Percentiles rank a stretch among this genome's conserved stretches.
phyloP scores from a whole-genome alignment of 805 yeast genomes.

The Komagataella kurtzmanii region DNA sequence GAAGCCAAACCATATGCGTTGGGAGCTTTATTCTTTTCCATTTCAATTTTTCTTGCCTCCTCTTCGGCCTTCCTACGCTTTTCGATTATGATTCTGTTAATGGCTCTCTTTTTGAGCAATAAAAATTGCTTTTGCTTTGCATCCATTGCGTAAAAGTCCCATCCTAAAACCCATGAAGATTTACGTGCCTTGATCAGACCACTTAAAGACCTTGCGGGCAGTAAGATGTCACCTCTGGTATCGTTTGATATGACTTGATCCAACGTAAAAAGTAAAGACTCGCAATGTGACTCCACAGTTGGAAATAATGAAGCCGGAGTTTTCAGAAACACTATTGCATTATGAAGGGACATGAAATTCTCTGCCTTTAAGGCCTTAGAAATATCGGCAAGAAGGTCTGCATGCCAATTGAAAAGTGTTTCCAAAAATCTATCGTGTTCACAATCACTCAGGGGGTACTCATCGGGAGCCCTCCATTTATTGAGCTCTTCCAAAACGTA shows the following conservation, averaged over 20 bases:
- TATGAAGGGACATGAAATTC: constrained; percentile 70
- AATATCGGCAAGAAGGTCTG: constrained; percentile 28
- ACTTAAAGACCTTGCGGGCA: constrained; percentile 60
- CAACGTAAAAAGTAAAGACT: constrained; percentile 30
- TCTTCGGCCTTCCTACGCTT: not conserved
- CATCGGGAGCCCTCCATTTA: constrained; percentile 22
- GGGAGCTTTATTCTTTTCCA: not conserved
- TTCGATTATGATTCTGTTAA: constrained; percentile 1
- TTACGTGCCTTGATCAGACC: constrained; percentile 51
- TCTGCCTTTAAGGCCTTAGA: constrained; percentile 26
- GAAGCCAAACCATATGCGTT: not conserved
- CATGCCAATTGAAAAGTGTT: constrained; percentile 43
- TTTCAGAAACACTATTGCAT: constrained; percentile 67
- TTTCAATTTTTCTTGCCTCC: not conserved
- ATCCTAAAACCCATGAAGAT: constrained; percentile 32
- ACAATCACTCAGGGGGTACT: constrained; percentile 16
- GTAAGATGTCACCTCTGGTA: constrained; percentile 63
- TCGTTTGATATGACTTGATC: constrained; percentile 38
- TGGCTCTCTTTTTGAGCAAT: constrained; percentile 9
- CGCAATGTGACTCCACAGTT: constrained; percentile 52
- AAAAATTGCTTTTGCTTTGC: constrained; percentile 25
- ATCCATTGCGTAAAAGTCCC: constrained; percentile 42
- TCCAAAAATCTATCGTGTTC: constrained; percentile 22
- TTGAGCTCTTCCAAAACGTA: constrained; percentile 37
- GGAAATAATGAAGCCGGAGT: constrained; percentile 55